Base-by-base conservation (phyloP, 768 basidiomycete genomes). In the Rhodotorula graminis region DNA sequence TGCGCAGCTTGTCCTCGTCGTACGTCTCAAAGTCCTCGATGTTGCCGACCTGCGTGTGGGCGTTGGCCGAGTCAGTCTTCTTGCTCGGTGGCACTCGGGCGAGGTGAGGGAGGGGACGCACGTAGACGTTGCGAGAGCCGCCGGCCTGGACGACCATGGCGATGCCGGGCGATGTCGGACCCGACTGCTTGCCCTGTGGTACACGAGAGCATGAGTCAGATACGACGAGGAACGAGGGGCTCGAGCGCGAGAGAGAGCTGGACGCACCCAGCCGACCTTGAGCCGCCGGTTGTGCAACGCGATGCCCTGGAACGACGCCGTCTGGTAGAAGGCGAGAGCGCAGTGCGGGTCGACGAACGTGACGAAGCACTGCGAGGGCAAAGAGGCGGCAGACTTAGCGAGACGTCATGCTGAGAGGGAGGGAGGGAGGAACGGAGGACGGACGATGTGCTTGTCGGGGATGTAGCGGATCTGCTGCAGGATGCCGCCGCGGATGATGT, bases 1-100 rank as follows among this genome's bases (percentile, higher is more conserved):
- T 84, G 82, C 91, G 90, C 60, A 99, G 85, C 80, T 88, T 88
- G 71, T 95, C 95, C 67, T 95, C 92, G 42, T 84, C 89, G 84
- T 92, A 96, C 19, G 86, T 84, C 75, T 96, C 95, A 79, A 93
- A 96, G 84, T 99, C 95, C 78, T 94, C 92, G 57, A 99, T 88
- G 69, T 77, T 70, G 60, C 76, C 75, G n/a, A 73, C 70, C 69
- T 70, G 69, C 49, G n/a, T n/a, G n/a, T n/a, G 19, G 18, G n/a
- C 37, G 62, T 59, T 44, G 33, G 14, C 19, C 2, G 21, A 11
- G 44, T 71, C 31, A 73, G 46, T 31, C 1, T 3, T 12, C 6
- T 3, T 2, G n/a, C 23, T 19, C 15, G 9, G 40, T 6, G 46
- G 46, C 14, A 27, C 27, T 37, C 37, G n/a, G n/a, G n/a, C 18